Evolutionary conservation across 208 protist species (phyloP), one percentile per base, ranked within the genome.

Genomic region (Trypanosoma cruzi): DNA sequence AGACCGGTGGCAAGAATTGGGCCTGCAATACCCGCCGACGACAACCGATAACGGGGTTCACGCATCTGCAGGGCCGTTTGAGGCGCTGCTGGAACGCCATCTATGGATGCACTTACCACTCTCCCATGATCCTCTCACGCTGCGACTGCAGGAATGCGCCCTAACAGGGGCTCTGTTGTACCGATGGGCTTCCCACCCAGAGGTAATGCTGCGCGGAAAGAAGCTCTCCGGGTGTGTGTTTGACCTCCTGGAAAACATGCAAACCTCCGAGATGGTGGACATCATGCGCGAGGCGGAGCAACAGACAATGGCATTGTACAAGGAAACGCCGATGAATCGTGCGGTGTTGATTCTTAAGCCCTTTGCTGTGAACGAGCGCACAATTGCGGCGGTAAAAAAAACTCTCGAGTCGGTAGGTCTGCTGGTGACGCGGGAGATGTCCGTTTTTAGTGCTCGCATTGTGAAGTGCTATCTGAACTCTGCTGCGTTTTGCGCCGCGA

Each of bases 31-130:
- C 22, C 66, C 77, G 64, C 86, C 86, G 22, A 85, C 79, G 60
- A 79, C 81, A 20, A 82, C 80, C n/a, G 69, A 90, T 54, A 91
- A 93, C 71, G 85, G 76, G 60, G 76, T 85, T 29, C 89, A 86
- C 13, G 87, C 77, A 29, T 90, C 76, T 13, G 88, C 89, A 28
- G 80, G 84, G 7, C 75, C 77, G 8, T 54, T 86, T 2, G 85
- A 94, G 56, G 93, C 78, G 7, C 64, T 86, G n/a, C 48, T 81
- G 20, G 62, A 95, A 72, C 84, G 90, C 1, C 52, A 81, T 28
- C 68, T 92, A 18, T 94, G 89, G 89, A 67, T 81, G 2, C 49
- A 69, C 32, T 42, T 58, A 1, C 72, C 77, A 24, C 55, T 79
- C 18, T 65, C 76, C 42, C 63, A 79, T 37, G 75, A 81, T 64